phyloP scores from a whole-genome alignment of 1,284 basidiomycete species.

The Nidula niveotomentosa region DNA sequence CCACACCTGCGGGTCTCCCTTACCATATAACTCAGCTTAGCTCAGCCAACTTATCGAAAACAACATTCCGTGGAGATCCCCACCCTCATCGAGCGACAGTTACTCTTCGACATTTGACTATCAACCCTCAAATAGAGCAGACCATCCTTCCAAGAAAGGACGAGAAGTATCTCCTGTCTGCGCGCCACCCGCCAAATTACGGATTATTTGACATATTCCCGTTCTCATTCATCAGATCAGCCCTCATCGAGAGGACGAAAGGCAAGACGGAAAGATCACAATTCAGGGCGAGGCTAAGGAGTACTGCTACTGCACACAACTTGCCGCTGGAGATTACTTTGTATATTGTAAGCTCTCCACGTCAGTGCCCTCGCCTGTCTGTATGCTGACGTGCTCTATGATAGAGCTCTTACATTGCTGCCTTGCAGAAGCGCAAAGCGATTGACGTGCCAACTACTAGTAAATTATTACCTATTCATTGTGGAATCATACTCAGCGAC shows the following conservation, averaged over 20 bases:
- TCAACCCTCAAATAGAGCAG: neutral
- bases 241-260: neutral
- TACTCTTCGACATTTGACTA: neutral
- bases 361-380: neutral
- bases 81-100: neutral
- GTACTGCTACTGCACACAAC: neutral
- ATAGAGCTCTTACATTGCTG: neutral
- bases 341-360: neutral
- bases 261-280: neutral
- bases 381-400: neutral
- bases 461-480: neutral
- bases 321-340: neutral
- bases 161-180: neutral
- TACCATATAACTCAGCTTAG: neutral
- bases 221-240: neutral
- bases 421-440: neutral
- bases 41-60: neutral
- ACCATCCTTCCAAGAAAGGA: neutral
- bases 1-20: neutral
- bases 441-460: neutral
- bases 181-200: neutral
- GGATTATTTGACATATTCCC: neutral
- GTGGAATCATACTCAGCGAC: neutral
- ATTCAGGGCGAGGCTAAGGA: neutral
- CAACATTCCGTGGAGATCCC: neutral